These are phyloP conservation scores for Aureobasidium melanogenum DNA, from an alignment of 2,329 filamentous ascomycete genomes.

Conservation along the genomic window DNA sequence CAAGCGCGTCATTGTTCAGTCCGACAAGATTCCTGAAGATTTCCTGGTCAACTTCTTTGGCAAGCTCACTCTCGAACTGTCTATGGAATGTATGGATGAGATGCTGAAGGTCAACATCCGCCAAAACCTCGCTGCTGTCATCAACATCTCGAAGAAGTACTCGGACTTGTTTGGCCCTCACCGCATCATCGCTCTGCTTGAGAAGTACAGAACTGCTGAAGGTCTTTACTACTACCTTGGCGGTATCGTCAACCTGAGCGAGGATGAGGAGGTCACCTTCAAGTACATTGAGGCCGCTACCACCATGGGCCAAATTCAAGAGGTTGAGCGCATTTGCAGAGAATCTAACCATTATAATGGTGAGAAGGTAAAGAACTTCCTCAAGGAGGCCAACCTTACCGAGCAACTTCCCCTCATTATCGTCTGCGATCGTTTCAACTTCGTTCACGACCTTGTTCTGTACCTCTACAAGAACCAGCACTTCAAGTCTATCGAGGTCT, in stretches of 20 bases:
- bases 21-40: constrained; percentile 79
- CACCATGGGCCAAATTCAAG: constrained; percentile 83
- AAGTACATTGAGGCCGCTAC: constrained; percentile 99
- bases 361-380: constrained; percentile 97
- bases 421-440: constrained; percentile 98
- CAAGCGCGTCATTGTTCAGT: constrained; percentile 82
- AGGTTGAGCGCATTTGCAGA: constrained; percentile 94
- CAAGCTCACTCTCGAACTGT: constrained; percentile 89
- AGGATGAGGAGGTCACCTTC: constrained; percentile 93
- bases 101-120: constrained; percentile 97
- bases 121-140: constrained; percentile 88
- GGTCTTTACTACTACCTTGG: constrained; percentile 97
- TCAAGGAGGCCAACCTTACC: constrained; percentile 86
- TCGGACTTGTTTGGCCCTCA: constrained; percentile 87
- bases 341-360: constrained; percentile 78
- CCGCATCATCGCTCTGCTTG: constrained; percentile 82
- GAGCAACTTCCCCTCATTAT: constrained; percentile 96
- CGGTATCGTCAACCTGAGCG: constrained; percentile 92
- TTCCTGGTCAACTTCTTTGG: constrained; percentile 92
- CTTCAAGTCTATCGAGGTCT: constrained; percentile 97
- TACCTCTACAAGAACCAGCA: constrained; percentile 99
- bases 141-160: constrained; percentile 95
- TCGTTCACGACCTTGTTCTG: constrained; percentile 91
- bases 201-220: constrained; percentile 95
- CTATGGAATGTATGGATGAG: constrained; percentile 83